A percentile compares a stretch with the other conserved stretches of the same genome.
phyloP scores from a whole-genome alignment of 257 asterid species.

The Capsicum baccatum region DNA sequence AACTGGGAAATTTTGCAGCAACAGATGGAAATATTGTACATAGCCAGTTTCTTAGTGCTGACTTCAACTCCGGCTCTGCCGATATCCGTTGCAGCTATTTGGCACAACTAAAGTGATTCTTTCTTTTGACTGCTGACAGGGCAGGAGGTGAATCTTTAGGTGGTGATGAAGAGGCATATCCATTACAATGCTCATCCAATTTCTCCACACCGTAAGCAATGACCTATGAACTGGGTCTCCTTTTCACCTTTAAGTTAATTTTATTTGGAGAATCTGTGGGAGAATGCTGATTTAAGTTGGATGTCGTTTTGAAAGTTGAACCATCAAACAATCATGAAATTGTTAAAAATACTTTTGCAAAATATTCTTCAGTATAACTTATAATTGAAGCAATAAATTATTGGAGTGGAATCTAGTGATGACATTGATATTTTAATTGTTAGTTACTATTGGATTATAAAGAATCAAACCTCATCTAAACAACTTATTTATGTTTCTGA shows the following conservation, averaged over 20 bases:
- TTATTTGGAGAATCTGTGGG: neutral
- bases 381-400: neutral
- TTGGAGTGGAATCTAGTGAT: neutral
- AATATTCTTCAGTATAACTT: neutral
- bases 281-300: constrained; percentile 18
- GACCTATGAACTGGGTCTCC: neutral
- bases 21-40: constrained; percentile 24
- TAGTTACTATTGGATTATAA: neutral
- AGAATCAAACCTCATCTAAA: constrained; percentile 2
- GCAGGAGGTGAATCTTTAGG: constrained; percentile 29
- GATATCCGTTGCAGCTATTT: neutral
- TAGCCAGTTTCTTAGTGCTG: neutral
- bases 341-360: neutral
- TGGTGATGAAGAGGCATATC: constrained; percentile 70
- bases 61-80: neutral
- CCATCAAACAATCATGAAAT: neutral
- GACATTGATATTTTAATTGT: neutral
- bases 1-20: constrained; percentile 11
- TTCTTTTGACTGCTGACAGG: neutral
- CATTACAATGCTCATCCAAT: constrained; percentile 66
- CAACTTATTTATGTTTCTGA: constrained; percentile 13
- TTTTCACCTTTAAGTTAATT: neutral
- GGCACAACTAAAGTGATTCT: constrained; percentile 32
- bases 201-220: constrained; percentile 65
- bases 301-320: constrained; percentile 3